Conservation (phyloP, 495 filamentous ascomycete genomes). For the Penicillium argentinense region DNA sequence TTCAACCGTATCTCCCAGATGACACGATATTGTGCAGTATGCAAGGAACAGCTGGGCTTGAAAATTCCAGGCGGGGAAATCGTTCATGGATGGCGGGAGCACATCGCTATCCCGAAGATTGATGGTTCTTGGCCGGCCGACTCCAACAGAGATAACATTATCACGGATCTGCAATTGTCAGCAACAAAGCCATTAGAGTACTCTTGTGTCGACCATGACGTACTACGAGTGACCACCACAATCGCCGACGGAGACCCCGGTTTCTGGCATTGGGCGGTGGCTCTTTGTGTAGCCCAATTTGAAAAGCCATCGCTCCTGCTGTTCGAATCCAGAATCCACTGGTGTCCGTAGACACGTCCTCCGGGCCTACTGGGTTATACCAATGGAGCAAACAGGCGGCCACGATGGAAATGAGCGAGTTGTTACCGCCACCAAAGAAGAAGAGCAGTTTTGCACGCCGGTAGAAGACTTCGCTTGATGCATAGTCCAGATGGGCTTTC, state of each 20-base stretch:
- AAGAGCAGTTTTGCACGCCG: conserved; percentile 29
- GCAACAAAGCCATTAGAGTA: neutral
- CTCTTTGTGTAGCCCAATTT: conserved; percentile 32
- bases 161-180: conserved; percentile 32
- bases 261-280: conserved; percentile 21
- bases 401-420: conserved; percentile 29
- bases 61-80: conserved; percentile 27
- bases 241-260: conserved; percentile 24
- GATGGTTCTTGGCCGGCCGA: conserved; percentile 30
- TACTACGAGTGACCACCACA: conserved; percentile 35
- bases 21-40: conserved; percentile 28
- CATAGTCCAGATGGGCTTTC: conserved; percentile 30
- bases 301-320: conserved; percentile 32
- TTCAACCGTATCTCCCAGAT: conserved; percentile 29
- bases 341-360: conserved; percentile 31
- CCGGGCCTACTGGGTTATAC: conserved; percentile 32
- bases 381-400: conserved; percentile 31
- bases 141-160: conserved; percentile 32
- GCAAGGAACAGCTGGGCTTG: conserved; percentile 24
- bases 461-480: conserved; percentile 31
- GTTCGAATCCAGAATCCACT: conserved; percentile 34
- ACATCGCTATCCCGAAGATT: conserved; percentile 31
- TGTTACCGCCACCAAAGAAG: conserved; percentile 29
- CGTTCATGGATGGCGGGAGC: conserved; percentile 28
- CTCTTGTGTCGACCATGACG: neutral